Conservation (phyloP, 345 rosid species). For the Eucalyptus sp. region DNA sequence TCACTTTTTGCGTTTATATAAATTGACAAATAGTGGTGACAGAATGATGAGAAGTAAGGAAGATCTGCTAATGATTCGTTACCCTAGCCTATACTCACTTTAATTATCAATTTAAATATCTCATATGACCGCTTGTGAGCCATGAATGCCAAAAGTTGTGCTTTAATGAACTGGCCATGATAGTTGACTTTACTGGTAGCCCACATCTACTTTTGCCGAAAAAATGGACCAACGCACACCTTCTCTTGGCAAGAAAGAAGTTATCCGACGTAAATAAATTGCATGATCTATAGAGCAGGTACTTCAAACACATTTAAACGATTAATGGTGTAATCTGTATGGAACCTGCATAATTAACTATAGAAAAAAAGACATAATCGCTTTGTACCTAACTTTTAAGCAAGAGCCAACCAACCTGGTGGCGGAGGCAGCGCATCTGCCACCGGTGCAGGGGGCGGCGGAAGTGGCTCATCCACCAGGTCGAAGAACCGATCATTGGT, state of each 20-base stretch:
- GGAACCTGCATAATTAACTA: neutral
- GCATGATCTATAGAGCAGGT: neutral
- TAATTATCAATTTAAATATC: neutral
- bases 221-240: neutral
- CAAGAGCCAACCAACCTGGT: neutral
- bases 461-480: neutral
- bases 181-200: neutral
- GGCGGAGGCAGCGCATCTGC: neutral
- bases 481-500: fast-evolving
- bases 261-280: neutral
- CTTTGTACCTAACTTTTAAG: neutral
- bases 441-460: neutral
- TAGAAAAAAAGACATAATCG: neutral
- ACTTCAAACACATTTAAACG: neutral
- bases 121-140: neutral
- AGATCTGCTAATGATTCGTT: neutral
- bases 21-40: neutral
- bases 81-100: neutral
- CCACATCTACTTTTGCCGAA: neutral
- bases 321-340: neutral
- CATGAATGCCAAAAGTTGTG: neutral
- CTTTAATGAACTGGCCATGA: neutral
- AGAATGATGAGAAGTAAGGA: neutral
- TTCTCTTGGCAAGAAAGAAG: neutral
- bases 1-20: neutral